A percentile compares a stretch with the other conserved stretches of the same genome.
Evolutionary conservation across 768 basidiomycete species (phyloP).

Genomic region (Termitomyces sp.): DNA sequence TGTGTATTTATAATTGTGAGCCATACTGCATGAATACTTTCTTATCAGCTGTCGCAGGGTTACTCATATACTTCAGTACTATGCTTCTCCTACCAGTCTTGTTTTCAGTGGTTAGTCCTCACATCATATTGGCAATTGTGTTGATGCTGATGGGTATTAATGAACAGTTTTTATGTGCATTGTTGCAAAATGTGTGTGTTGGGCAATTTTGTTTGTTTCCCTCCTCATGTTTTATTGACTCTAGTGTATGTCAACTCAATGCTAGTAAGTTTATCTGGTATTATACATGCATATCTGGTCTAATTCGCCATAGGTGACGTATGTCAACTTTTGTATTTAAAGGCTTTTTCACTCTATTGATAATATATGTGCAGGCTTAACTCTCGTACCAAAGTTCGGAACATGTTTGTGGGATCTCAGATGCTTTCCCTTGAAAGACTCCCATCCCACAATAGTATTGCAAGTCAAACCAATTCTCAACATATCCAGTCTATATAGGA

Average conservation of each 20-base stretch:
- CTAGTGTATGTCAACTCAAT: background rate
- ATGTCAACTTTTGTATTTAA: background rate
- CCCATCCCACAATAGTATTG: too few species aligned
- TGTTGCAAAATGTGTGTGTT: background rate
- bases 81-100: background rate
- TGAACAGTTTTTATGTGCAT: background rate
- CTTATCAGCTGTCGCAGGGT: too few species aligned
- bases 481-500: too few species aligned
- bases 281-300: background rate
- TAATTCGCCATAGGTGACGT: background rate
- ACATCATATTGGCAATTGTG: too few species aligned
- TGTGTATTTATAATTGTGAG: too few species aligned
- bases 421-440: background rate
- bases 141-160: background rate
- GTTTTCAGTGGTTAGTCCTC: background rate
- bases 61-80: background rate
- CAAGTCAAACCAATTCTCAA: too few species aligned
- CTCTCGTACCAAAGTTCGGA: background rate
- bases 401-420: background rate
- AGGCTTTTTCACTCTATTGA: background rate
- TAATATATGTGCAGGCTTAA: background rate
- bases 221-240: background rate
- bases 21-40: too few species aligned
- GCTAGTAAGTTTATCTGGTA: background rate
- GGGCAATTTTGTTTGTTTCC: background rate